phyloP scores from a whole-genome alignment of 2,329 filamentous ascomycete species.

The Phyllachora maydis region DNA sequence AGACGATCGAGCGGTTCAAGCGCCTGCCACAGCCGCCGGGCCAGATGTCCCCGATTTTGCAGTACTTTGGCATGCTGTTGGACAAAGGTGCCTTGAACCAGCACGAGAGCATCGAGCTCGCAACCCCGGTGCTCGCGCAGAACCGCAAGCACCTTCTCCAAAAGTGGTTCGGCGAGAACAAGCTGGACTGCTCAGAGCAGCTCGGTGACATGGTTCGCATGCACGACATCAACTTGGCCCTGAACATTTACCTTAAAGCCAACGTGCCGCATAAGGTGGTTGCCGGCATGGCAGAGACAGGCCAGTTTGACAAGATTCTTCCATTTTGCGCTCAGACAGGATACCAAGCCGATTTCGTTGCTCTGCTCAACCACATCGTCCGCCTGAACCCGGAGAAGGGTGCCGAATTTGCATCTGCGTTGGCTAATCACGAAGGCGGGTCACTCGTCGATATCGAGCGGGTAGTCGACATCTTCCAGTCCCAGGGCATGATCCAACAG shows the following conservation, averaged over 20 bases:
- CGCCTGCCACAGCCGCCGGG: constrained; percentile 58
- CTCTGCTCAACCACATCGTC: constrained; percentile 79
- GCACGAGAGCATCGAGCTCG: constrained; percentile 85
- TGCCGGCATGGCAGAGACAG: constrained; percentile 82
- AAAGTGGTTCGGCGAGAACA: constrained; percentile 95
- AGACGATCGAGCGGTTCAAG: constrained; percentile 96
- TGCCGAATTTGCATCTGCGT: constrained; percentile 77
- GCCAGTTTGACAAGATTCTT: constrained; percentile 92
- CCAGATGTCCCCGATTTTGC: constrained; percentile 82
- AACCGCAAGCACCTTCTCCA: constrained; percentile 90
- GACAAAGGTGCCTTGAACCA: constrained; percentile 89
- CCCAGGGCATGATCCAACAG: constrained; percentile 93
- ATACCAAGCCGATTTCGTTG: constrained; percentile 91
- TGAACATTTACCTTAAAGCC: constrained; percentile 78
- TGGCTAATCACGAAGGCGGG: constrained; percentile 76
- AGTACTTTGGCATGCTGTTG: constrained; percentile 93
- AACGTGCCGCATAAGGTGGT: constrained; percentile 88
- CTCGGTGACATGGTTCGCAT: constrained; percentile 83
- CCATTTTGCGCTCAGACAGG: constrained; percentile 70
- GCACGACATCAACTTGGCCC: constrained; percentile 73
- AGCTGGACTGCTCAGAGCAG: constrained; percentile 89
- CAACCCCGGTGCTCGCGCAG: constrained; percentile 78
- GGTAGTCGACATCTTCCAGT: constrained; percentile 94
- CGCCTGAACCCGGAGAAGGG: constrained; percentile 85
- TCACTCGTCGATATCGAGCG: constrained; percentile 82